A percentile compares a stretch with the other conserved stretches of the same genome.
These are phyloP conservation scores for Whalleya microplaca DNA, from an alignment of 2,329 filamentous ascomycete species.

Conservation along the genomic window DNA sequence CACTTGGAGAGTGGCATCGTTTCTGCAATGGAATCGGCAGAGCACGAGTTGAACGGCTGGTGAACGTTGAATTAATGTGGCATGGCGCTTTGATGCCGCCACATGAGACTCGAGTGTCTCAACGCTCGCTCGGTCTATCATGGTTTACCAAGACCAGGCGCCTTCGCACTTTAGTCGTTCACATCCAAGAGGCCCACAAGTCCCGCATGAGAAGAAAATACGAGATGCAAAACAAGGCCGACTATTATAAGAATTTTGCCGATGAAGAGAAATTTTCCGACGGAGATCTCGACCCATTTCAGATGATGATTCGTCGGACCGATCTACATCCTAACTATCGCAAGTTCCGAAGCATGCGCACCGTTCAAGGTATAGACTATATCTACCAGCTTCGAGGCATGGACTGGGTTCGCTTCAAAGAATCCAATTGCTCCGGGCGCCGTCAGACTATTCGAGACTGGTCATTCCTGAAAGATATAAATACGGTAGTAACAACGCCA, in stretches of 20 bases:
- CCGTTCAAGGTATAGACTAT: constrained; percentile 50
- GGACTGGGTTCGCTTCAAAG: constrained; percentile 45
- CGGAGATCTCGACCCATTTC: constrained; percentile 13
- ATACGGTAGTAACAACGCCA: constrained; percentile 24
- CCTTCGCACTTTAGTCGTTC: constrained; percentile 45
- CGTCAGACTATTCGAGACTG: constrained; percentile 35
- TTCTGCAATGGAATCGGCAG: constrained; percentile 48
- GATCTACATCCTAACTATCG: constrained; percentile 46
- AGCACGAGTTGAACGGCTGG: constrained; percentile 45
- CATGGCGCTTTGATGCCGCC: constrained; percentile 24
- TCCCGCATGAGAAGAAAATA: constrained; percentile 38
- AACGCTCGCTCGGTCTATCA: constrained; percentile 42
- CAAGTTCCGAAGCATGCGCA: constrained; percentile 41
- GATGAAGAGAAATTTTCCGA: background rate
- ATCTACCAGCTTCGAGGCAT: constrained; percentile 50
- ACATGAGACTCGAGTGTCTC: constrained; percentile 35
- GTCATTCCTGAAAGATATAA: constrained; percentile 40
- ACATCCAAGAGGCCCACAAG: constrained; percentile 43
- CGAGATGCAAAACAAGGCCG: background rate
- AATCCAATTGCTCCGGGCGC: constrained; percentile 34
- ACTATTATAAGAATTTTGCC: constrained; percentile 8
- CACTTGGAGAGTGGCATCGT: constrained; percentile 53
- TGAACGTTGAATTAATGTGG: constrained; percentile 50
- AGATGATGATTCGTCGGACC: constrained; percentile 33
- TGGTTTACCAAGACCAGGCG: constrained; percentile 42